Conservation (phyloP, 2,329 filamentous ascomycete genomes). For the Phyllosticta capitalensis region DNA sequence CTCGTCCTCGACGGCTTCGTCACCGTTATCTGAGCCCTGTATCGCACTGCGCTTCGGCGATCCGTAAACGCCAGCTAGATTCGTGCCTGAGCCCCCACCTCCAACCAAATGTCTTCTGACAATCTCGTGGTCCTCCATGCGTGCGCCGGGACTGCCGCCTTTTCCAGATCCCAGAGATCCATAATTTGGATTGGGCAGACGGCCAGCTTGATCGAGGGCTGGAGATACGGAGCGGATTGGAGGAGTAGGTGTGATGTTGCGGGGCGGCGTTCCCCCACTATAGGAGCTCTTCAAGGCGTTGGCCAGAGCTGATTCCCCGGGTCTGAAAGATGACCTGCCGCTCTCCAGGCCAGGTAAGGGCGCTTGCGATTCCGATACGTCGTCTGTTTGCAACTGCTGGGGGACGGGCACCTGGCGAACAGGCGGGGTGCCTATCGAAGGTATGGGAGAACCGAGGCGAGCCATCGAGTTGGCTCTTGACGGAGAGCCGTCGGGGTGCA, state of each 20-base stretch:
- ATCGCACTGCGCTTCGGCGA: constrained; percentile 21
- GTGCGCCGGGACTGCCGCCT: constrained; percentile 35
- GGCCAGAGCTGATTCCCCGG: constrained; percentile 78
- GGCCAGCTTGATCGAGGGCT: constrained; percentile 29
- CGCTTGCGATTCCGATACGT: constrained; percentile 36
- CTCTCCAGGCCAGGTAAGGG: constrained; percentile 53
- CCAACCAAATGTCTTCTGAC: constrained; percentile 81
- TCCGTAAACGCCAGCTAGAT: constrained; percentile 21
- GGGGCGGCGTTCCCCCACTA: constrained; percentile 55
- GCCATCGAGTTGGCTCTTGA: constrained; percentile 45
- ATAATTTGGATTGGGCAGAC: constrained; percentile 60
- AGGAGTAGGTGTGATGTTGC: constrained; percentile 49
- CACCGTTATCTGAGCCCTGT: constrained; percentile 20
- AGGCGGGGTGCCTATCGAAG: constrained; percentile 41
- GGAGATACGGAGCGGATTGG: constrained; percentile 50
- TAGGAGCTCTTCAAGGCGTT: constrained; percentile 72
- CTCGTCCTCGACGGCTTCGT: constrained; percentile 48
- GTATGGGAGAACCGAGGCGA: constrained; percentile 46
- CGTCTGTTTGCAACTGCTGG: constrained; percentile 31
- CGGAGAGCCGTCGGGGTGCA: constrained; percentile 30
- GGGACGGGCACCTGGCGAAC: constrained; percentile 42
- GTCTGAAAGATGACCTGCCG: constrained; percentile 51
- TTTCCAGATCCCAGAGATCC: constrained; percentile 61
- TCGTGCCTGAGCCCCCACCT: constrained; percentile 35
- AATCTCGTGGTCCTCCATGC: constrained; percentile 77